Evolutionary conservation across 2,329 filamentous ascomycete genomes (phyloP).

Genomic region (Penicillium griseofulvum): DNA sequence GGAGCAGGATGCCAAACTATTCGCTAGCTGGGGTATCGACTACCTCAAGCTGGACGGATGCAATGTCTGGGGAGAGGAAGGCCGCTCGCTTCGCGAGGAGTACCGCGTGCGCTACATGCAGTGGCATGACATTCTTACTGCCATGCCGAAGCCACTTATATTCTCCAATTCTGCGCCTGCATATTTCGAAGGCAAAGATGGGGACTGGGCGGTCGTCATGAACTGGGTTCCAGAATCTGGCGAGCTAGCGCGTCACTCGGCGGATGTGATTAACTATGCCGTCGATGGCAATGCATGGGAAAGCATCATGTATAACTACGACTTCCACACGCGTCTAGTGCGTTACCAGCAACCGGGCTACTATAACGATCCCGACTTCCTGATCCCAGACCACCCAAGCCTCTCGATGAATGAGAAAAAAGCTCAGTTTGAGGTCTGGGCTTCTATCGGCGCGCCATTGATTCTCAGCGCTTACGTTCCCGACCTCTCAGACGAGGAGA

Average conservation of each 20-base stretch:
- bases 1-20: constrained; percentile 42
- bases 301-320: constrained; percentile 51
- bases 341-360: constrained; percentile 47
- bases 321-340: constrained; percentile 43
- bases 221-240: constrained; percentile 43
- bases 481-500: constrained; percentile 32
- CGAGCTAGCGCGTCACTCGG: constrained; percentile 47
- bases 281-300: constrained; percentile 46
- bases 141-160: constrained; percentile 38
- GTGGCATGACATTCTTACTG: constrained; percentile 45
- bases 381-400: constrained; percentile 49
- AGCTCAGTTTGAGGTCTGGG: constrained; percentile 54
- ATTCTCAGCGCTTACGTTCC: constrained; percentile 50
- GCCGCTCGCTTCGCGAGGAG: constrained; percentile 22
- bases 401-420: constrained; percentile 46
- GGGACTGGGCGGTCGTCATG: constrained; percentile 49
- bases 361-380: constrained; percentile 52
- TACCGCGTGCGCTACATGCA: constrained; percentile 37
- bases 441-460: constrained; percentile 49
- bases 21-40: constrained; percentile 42
- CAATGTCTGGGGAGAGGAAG: constrained; percentile 31
- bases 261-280: constrained; percentile 45
- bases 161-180: constrained; percentile 50
- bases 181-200: constrained; percentile 45
- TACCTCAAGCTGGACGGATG: constrained; percentile 53